These are phyloP conservation scores for Chlorella sp. DNA, from an alignment of 139 green algal species.

Conservation along the genomic window DNA sequence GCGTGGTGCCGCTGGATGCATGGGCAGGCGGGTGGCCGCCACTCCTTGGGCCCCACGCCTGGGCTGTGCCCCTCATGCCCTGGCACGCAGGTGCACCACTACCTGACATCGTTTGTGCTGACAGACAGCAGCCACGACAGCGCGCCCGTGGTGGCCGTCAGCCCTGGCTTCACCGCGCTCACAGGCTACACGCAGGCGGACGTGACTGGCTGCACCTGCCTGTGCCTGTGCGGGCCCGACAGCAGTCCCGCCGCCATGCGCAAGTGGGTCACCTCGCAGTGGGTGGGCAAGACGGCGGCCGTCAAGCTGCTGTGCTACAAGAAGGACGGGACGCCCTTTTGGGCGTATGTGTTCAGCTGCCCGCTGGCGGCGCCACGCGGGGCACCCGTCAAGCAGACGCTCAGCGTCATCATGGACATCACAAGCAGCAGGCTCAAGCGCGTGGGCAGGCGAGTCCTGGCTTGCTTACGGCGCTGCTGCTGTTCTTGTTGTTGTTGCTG, in stretches of 20 bases:
- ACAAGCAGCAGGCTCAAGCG: conserved; percentile 27
- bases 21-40: too few relatives aligned
- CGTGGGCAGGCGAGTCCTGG: conserved; percentile 29
- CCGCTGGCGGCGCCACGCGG: conserved; percentile 5
- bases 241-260: conserved; percentile 19
- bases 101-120: conserved; percentile 12
- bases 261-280: conserved; percentile 16
- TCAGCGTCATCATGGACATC: conserved; percentile 50
- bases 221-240: conserved; percentile 37
- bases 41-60: too few relatives aligned
- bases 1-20: too few relatives aligned
- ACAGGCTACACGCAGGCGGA: conserved; percentile 36
- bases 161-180: conserved; percentile 20
- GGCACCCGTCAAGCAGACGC: background rate
- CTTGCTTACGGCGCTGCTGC: too few relatives aligned
- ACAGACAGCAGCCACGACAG: conserved; percentile 6
- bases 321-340: conserved; percentile 37
- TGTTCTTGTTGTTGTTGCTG: too few relatives aligned
- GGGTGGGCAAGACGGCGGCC: background rate
- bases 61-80: too few relatives aligned
- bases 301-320: conserved; percentile 36
- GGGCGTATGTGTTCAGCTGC: conserved; percentile 25
- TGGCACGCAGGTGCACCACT: conserved; percentile 9
- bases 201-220: conserved; percentile 17
- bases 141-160: conserved; percentile 10